These are phyloP conservation scores for Teunomyces stri DNA, from an alignment of 805 yeast genomes.

Conservation along the genomic window DNA sequence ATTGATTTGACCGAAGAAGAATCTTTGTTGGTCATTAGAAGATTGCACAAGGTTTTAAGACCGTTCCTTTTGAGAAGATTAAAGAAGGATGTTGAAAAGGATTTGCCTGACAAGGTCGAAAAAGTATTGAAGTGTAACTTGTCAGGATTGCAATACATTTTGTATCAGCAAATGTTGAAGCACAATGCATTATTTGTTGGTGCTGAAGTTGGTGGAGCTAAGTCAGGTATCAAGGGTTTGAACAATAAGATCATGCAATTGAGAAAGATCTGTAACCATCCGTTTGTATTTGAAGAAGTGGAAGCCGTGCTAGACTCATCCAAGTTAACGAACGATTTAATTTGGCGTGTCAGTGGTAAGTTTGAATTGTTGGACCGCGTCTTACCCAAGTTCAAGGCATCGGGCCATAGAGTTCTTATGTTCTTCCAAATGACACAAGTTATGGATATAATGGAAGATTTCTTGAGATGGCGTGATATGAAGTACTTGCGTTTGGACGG, in stretches of 20 bases:
- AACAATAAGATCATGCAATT: constrained; percentile 84
- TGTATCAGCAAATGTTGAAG: constrained; percentile 77
- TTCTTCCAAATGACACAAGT: constrained; percentile 89
- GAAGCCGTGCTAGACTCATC: constrained; percentile 67
- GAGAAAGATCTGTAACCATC: constrained; percentile 84
- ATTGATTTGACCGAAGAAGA: constrained; percentile 85
- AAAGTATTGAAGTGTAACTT: constrained; percentile 77
- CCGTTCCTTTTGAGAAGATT: constrained; percentile 82
- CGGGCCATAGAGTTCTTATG: constrained; percentile 77
- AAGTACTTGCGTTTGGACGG: constrained; percentile 80
- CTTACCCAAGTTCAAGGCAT: constrained; percentile 68
- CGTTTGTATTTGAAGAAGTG: constrained; percentile 81
- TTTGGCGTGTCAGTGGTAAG: constrained; percentile 79
- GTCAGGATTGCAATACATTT: constrained; percentile 65
- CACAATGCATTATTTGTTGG: constrained; percentile 70
- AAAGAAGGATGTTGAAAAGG: constrained; percentile 85
- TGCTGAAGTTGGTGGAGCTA: constrained; percentile 54
- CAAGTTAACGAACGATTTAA: constrained; percentile 57
- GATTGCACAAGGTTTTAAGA: constrained; percentile 82
- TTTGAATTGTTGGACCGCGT: constrained; percentile 75
- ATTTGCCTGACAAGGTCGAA: constrained; percentile 80
- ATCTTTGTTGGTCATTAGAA: constrained; percentile 72
- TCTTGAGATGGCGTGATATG: constrained; percentile 60
- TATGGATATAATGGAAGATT: constrained; percentile 89
- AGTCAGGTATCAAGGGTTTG: constrained; percentile 70